Percentiles rank a stretch among this genome's conserved stretches.
Conservation (phyloP, 2,329 filamentous ascomycete genomes). For the Fusarium sp. region DNA sequence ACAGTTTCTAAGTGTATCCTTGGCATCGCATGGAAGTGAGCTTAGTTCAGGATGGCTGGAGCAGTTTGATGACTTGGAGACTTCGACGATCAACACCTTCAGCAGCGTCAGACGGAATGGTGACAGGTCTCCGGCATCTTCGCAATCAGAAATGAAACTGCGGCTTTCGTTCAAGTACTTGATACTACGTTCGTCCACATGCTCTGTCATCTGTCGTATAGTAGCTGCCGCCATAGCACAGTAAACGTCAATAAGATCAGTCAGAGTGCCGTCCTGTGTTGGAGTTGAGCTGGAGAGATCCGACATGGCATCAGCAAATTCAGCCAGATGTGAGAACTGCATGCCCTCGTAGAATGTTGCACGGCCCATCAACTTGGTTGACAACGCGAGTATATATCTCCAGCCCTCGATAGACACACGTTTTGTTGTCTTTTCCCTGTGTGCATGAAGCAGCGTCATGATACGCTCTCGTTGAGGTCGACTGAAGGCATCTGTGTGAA, state of each 20-base stretch:
- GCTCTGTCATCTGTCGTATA: conserved; percentile 59
- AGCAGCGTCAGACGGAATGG: conserved; percentile 54
- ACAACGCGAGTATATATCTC: conserved; percentile 58
- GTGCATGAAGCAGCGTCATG: conserved; percentile 52
- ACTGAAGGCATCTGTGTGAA: conserved; percentile 56
- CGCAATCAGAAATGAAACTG: conserved; percentile 46
- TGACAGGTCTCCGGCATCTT: conserved; percentile 41
- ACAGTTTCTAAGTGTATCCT: conserved; percentile 46
- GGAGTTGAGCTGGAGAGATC: conserved; percentile 44
- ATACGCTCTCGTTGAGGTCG: conserved; percentile 60
- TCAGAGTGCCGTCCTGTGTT: conserved; percentile 43
- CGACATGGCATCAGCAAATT: conserved; percentile 52
- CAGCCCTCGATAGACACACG: conserved; percentile 49
- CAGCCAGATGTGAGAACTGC: conserved; percentile 54
- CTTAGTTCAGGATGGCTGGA: conserved; percentile 43
- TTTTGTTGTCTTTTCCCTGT: conserved; percentile 46
- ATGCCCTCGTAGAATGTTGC: conserved; percentile 65
- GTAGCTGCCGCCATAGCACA: conserved; percentile 50
- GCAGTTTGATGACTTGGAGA: conserved; percentile 47
- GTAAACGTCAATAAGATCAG: conserved; percentile 53
- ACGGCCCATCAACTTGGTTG: conserved; percentile 63
- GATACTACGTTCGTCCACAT: conserved; percentile 58
- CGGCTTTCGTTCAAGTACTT: conserved; percentile 54
- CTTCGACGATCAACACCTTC: conserved; percentile 51
- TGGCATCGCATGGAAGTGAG: conserved; percentile 44